These are phyloP conservation scores for Conoideocrella luteorostrata DNA, from an alignment of 2,329 filamentous ascomycete genomes.

Conservation along the genomic window DNA sequence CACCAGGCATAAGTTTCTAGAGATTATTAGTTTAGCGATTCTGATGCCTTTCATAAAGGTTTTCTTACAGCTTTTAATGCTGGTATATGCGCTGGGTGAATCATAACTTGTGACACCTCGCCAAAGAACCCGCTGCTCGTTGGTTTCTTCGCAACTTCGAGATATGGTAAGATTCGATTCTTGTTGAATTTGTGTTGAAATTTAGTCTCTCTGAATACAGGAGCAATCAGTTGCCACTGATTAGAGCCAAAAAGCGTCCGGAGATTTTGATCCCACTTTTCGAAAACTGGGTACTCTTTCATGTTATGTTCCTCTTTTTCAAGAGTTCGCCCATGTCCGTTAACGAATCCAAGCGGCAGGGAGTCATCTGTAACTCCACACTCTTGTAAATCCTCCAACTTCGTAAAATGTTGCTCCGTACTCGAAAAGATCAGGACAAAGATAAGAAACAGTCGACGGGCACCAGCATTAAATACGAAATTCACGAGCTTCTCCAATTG, in stretches of 20 bases:
- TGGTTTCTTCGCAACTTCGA: neutral
- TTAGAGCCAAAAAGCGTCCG: too few species aligned
- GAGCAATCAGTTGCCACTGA: neutral
- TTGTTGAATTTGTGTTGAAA: neutral
- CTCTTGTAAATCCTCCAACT: neutral
- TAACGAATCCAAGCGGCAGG: neutral
- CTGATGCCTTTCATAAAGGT: neutral
- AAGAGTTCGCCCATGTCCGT: too few species aligned
- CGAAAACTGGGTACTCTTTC: too few species aligned
- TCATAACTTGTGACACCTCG: neutral
- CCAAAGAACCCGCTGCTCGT: neutral
- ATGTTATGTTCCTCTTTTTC: too few species aligned
- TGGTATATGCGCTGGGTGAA: neutral
- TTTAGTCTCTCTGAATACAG: neutral
- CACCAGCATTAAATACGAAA: neutral
- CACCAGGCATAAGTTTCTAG: neutral
- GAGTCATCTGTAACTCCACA: neutral
- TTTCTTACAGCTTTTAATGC: neutral
- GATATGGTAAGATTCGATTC: neutral
- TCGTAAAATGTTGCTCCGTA: neutral
- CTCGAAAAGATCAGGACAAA: neutral
- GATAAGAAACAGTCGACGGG: neutral
- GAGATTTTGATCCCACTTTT: neutral
- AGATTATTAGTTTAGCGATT: neutral
- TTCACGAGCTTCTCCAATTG: neutral